Base-by-base conservation (phyloP, 1,284 basidiomycete genomes). In the Anthracocystis panici-leucophaei region DNA sequence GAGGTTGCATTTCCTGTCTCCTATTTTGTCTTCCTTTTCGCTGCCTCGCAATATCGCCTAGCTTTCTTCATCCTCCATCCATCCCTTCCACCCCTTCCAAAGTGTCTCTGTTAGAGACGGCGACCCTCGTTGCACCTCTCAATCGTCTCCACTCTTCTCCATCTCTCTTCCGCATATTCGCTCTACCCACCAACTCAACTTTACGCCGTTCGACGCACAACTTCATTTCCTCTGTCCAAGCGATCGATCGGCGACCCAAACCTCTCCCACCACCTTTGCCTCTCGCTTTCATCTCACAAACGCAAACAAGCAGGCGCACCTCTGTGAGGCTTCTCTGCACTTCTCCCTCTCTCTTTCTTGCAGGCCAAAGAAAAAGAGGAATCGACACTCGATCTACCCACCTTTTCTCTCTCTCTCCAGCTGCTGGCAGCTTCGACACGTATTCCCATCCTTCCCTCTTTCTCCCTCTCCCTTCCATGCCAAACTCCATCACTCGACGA, bases 391-490 rank as follows among this genome's bases (percentile, higher is more conserved):
- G 11, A 49, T 11, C 35, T 27, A 42, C 9, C 4, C 52, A 40
- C 50, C 10, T 33, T 27, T 49, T 40, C 46, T 45, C 29, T 25
- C 33, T 16, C 41, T 14, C 57, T 45, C 38, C 18, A 41, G 62
- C 67, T 70, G 54, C 67, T 57, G 67, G 62, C 61, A 61, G 61
- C 57, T 41, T 50, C 31, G 44, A 61, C 27, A 51, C 42, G n/a
- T 38, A 18, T 20, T 27, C 7, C 29, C 21, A 3, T 4, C 27
- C 20, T 21, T 20, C 41, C 35, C 52, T 16, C 51, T 41, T 41
- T 18, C n/a, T 51, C 20, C 44, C 11, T 33, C 40, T 33, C 35
- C 11, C 46, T 33, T 54, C 54, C 40, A 64, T 64, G 42, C 51
- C 23, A 10, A 55, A 38, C 40, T 50, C 46, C 16, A 56, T 52